Evolutionary conservation across 1,139 yeast genomes (phyloP).

Genomic region (Geotrichum europaeum): DNA sequence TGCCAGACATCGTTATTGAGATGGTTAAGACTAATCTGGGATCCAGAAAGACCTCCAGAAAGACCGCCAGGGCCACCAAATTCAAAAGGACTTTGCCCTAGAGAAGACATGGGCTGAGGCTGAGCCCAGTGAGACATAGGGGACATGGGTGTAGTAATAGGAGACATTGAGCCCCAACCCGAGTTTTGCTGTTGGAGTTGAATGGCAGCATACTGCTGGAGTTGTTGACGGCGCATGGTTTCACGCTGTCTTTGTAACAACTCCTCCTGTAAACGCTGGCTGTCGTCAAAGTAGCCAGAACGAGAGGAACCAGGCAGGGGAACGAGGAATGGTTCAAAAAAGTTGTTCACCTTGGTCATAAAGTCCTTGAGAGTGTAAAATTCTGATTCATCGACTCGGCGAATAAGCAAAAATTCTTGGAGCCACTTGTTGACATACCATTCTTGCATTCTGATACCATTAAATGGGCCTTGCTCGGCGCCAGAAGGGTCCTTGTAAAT

Average conservation of each 20-base stretch:
- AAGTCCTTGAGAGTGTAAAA: slow-evolving; percentile 33
- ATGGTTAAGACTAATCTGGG: slow-evolving; percentile 16
- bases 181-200: slow-evolving; percentile 17
- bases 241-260: slow-evolving; percentile 20
- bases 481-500: slow-evolving; percentile 65
- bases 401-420: slow-evolving; percentile 48
- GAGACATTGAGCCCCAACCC: slow-evolving; percentile 20
- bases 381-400: slow-evolving; percentile 41
- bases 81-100: slow-evolving; percentile 10
- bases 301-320: slow-evolving; percentile 41
- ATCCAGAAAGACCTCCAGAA: slow-evolving; percentile 6
- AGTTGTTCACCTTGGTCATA: slow-evolving; percentile 41
- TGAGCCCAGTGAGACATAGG: slow-evolving; percentile 24
- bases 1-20: slow-evolving; percentile 18
- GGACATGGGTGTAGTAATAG: slow-evolving; percentile 19
- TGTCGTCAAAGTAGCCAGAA: slow-evolving; percentile 16
- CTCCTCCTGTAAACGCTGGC: slow-evolving; percentile 20
- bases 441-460: slow-evolving; percentile 67
- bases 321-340: slow-evolving; percentile 53
- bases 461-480: slow-evolving; percentile 74
- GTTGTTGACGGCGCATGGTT: slow-evolving; percentile 21
- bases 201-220: slow-evolving; percentile 20
- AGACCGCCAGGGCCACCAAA: slow-evolving; percentile 6
- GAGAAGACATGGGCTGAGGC: slow-evolving; percentile 16
- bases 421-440: slow-evolving; percentile 68